phyloP scores from a whole-genome alignment of 2,329 filamentous ascomycete genomes.

The Akanthomyces lecanii region DNA sequence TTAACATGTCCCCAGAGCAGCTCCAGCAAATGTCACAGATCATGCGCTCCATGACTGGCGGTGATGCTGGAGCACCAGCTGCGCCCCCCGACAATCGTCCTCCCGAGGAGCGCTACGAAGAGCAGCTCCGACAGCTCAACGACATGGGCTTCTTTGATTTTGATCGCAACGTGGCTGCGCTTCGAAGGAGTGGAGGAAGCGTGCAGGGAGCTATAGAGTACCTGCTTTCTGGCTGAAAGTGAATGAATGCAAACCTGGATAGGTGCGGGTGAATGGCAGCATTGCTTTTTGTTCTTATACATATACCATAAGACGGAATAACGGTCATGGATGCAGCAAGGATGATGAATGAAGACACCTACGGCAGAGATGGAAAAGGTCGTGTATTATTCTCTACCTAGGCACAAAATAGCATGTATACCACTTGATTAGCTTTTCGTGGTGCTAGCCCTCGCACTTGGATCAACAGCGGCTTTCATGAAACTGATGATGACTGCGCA shows the following conservation, averaged over 20 bases:
- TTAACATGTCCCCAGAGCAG: conserved; percentile 51
- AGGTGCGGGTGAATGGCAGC: background rate
- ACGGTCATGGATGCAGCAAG: background rate
- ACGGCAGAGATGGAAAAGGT: background rate
- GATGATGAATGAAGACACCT: background rate
- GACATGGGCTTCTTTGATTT: conserved; percentile 99
- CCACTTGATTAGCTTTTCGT: background rate
- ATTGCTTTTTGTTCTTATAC: conserved; percentile 9
- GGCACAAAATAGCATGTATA: conserved; percentile 16
- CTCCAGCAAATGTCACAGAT: conserved; percentile 52
- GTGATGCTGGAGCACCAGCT: conserved; percentile 37
- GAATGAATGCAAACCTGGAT: background rate
- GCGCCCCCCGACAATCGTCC: conserved; percentile 75
- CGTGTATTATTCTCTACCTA: conserved; percentile 14
- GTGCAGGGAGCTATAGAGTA: conserved; percentile 89
- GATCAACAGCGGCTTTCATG: background rate
- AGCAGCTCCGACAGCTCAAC: conserved; percentile 87
- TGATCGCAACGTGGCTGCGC: conserved; percentile 82
- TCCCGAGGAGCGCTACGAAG: conserved; percentile 88
- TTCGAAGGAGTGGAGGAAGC: conserved; percentile 84
- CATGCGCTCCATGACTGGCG: conserved; percentile 34
- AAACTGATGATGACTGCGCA: background rate
- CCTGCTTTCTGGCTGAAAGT: conserved; percentile 40
- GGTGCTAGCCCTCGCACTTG: background rate
- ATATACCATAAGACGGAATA: conserved; percentile 12